Conservation (phyloP, 1,139 yeast species). For the Yamadazyma buinensis region DNA sequence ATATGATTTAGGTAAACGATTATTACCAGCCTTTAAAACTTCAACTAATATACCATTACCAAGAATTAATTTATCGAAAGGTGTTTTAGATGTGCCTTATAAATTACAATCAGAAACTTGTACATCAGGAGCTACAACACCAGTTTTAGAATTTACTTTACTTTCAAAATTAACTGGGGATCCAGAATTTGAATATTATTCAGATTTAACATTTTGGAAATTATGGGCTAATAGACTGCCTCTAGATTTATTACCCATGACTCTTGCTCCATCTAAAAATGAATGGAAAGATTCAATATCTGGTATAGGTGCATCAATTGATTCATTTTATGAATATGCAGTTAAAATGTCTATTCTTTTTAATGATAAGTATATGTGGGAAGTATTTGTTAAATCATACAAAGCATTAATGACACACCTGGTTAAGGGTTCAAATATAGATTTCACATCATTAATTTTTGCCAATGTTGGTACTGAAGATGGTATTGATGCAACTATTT, state of each 20-base stretch:
- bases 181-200: constrained; percentile 58
- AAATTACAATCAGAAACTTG: constrained; percentile 62
- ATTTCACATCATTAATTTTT: constrained; percentile 54
- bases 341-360: constrained; percentile 73
- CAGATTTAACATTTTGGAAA: constrained; percentile 62
- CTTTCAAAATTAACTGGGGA: constrained; percentile 74
- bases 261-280: constrained; percentile 59
- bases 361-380: constrained; percentile 56
- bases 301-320: constrained; percentile 92
- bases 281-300: constrained; percentile 59
- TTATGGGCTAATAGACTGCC: constrained; percentile 67
- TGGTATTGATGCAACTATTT: constrained; percentile 51
- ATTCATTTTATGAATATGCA: constrained; percentile 88
- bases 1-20: constrained; percentile 62
- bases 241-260: constrained; percentile 72
- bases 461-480: constrained; percentile 53
- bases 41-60: constrained; percentile 66
- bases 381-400: constrained; percentile 60
- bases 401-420: constrained; percentile 51
- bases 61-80: constrained; percentile 58
- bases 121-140: constrained; percentile 82
- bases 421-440: constrained; percentile 32
- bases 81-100: constrained; percentile 43
- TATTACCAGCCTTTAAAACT: constrained; percentile 65
- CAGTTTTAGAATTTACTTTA: constrained; percentile 73